A percentile compares a stretch with the other conserved stretches of the same genome.
phyloP scores from a whole-genome alignment of 2,329 filamentous ascomycete species.

The Pleomassaria siparia region DNA sequence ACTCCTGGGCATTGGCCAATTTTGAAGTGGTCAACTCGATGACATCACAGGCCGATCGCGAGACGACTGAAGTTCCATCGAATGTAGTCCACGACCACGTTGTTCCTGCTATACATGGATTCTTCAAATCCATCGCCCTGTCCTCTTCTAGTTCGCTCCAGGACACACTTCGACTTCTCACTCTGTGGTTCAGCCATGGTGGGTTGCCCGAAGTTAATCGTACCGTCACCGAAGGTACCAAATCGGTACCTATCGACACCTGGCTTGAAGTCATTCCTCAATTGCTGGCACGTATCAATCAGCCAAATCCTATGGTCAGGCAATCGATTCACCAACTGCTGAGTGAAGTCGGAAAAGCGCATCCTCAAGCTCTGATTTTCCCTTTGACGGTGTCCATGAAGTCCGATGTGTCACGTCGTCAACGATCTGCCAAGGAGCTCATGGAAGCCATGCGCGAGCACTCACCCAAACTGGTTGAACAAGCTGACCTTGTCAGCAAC shows the following conservation, averaged over 20 bases:
- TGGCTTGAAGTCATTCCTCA: conserved; percentile 99
- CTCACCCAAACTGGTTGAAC: conserved; percentile 87
- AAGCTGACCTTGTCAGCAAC: conserved; percentile 92
- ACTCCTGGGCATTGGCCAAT: conserved; percentile 96
- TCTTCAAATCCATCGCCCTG: conserved; percentile 95
- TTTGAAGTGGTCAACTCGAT: conserved; percentile 94
- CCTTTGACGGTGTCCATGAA: conserved; percentile 98
- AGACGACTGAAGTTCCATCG: conserved; percentile 60
- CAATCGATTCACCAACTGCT: conserved; percentile 90
- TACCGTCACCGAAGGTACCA: conserved; percentile 86
- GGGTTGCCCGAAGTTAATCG: conserved; percentile 83
- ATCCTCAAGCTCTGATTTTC: conserved; percentile 95
- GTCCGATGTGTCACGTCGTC: conserved; percentile 81
- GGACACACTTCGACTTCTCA: conserved; percentile 88
- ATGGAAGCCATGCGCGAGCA: conserved; percentile 99
- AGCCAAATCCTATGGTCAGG: conserved; percentile 85
- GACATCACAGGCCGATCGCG: conserved; percentile 65
- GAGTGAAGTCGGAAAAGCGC: conserved; percentile 87
- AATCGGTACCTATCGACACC: conserved; percentile 91
- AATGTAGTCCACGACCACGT: conserved; percentile 81
- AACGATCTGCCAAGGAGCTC: conserved; percentile 84
- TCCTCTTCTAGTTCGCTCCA: conserved; percentile 92
- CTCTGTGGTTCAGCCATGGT: conserved; percentile 94
- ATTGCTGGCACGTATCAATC: conserved; percentile 94
- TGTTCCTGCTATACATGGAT: conserved; percentile 90